A percentile compares a stretch with the other conserved stretches of the same genome.
phyloP scores from a whole-genome alignment of 345 rosid genomes.

The Turritis glabra region DNA sequence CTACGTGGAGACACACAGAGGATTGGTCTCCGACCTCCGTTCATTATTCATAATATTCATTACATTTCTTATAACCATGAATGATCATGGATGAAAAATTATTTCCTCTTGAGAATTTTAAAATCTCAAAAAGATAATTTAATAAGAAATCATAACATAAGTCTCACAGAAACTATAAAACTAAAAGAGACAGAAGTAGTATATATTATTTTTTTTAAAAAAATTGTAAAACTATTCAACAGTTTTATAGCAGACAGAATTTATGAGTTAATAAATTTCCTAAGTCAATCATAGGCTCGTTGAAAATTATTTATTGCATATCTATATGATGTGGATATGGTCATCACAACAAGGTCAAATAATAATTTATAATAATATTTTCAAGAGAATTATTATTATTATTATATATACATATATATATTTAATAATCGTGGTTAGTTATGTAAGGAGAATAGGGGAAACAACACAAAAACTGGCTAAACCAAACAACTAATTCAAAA shows the following conservation, averaged over 20 bases:
- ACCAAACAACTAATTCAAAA: background rate
- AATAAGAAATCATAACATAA: background rate
- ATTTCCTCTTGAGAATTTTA: background rate
- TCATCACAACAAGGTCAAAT: background rate
- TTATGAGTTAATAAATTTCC: background rate
- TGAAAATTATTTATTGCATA: background rate
- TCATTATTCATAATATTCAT: constrained; percentile 5
- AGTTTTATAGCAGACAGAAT: background rate
- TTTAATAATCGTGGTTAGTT: background rate
- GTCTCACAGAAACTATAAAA: background rate
- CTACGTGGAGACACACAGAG: constrained; percentile 42
- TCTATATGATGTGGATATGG: background rate
- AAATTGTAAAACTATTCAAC: background rate
- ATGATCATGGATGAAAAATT: background rate
- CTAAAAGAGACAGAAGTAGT: no score
- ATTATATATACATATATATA: no score
- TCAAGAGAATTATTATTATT: no score
- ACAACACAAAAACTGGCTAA: background rate
- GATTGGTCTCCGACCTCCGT: constrained; percentile 23
- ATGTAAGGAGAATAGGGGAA: background rate
- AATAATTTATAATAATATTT: background rate
- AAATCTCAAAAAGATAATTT: background rate
- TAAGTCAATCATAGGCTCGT: constrained; percentile 1
- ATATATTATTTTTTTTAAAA: no score
- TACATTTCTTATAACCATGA: background rate